Evolutionary conservation across 2,329 filamentous ascomycete genomes (phyloP).

Genomic region (Tolypocladium paradoxum): DNA sequence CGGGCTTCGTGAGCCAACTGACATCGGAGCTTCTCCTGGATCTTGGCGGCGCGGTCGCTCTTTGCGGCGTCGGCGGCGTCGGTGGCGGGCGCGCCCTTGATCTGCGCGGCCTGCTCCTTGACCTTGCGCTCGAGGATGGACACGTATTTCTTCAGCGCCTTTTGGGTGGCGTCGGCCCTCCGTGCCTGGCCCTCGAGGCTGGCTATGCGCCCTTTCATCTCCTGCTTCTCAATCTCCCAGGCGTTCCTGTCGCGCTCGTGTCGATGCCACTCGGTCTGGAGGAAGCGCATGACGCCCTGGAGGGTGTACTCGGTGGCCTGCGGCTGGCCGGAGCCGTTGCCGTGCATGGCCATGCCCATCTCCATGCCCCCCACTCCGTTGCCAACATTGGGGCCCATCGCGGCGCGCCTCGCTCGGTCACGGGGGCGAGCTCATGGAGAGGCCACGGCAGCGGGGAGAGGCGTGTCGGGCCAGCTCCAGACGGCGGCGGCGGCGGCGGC

Average conservation of each 20-base stretch:
- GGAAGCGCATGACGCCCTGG: conserved; percentile 91
- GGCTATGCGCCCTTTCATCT: conserved; percentile 97
- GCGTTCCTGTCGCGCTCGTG: conserved; percentile 96
- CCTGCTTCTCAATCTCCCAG: conserved; percentile 97
- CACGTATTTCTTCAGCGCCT: conserved; percentile 83
- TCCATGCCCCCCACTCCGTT: conserved; percentile 37
- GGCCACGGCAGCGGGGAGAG: conserved; percentile 13
- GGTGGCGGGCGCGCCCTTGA: conserved; percentile 33
- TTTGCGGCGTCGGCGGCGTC: conserved; percentile 34
- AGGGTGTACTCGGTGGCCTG: conserved; percentile 52
- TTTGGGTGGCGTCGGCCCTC: conserved; percentile 78
- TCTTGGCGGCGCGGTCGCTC: conserved; percentile 40
- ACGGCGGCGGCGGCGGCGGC: conserved; percentile 3
- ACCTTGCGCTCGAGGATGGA: conserved; percentile 80
- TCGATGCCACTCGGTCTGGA: conserved; percentile 98
- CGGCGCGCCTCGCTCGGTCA: conserved; percentile 23
- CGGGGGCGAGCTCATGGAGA: conserved; percentile 26
- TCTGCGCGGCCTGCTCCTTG: conserved; percentile 68
- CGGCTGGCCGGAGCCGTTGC: conserved; percentile 37
- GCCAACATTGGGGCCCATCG: conserved; percentile 31
- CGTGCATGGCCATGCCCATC: conserved; percentile 32
- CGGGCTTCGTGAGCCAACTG: conserved; percentile 7
- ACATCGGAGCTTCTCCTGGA: conserved; percentile 48
- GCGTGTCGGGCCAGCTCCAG: conserved; percentile 10
- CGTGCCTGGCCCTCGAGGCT: conserved; percentile 83